Base-by-base conservation (phyloP, 2,329 filamentous ascomycete genomes). In the Botryotinia calthae region DNA sequence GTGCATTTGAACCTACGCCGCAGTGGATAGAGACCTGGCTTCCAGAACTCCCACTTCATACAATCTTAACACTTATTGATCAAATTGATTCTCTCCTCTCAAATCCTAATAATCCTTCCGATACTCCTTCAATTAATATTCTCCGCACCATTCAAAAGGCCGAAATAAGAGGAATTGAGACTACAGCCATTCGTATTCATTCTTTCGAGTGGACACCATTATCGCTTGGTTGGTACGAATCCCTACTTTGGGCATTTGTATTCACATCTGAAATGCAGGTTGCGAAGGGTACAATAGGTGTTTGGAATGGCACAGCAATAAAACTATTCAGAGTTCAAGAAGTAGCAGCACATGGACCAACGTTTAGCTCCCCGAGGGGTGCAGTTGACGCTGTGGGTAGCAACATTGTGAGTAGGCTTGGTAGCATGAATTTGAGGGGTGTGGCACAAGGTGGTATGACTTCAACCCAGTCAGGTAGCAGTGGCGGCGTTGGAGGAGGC, bases 1-100 rank as follows among this genome's bases (percentile, higher is more conserved):
- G 87, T 63, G 86, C 84, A 31, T 98, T 98, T 80, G 90, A 91
- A 76, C 94, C 95, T 5, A 93, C 93, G 8, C 84, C 91, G 10
- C 85, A 89, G 72, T 98, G 96, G 95, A 93, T 98, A 76, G 94
- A 98, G 77, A 92, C 89, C 72, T 98, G 95, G 95, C 88, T 98
- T n/a, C 92, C 93, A 0, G 93, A 97, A 78, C 85, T 98, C 44
- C 94, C 95, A 1, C 87, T 98, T 2, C 95, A 98, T 82, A 97
- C 94, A 0, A 90, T 94, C 65, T 85, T 98, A 40, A 92, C 90
- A 7, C 83, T 96, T 18, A 93, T 97, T 71, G 87, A 90, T 76
- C 90, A 92, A 79, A 82, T 91, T 9, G 84, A 86, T 16, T 86
- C 85, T 16, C 81, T 90, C 31, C 80, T 94, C 82, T 82, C 90